Evolutionary conservation across 192 early-diverging fungal genomes (phyloP), one percentile per base, ranked within the genome.

Genomic region (Coemansia aciculifera): DNA sequence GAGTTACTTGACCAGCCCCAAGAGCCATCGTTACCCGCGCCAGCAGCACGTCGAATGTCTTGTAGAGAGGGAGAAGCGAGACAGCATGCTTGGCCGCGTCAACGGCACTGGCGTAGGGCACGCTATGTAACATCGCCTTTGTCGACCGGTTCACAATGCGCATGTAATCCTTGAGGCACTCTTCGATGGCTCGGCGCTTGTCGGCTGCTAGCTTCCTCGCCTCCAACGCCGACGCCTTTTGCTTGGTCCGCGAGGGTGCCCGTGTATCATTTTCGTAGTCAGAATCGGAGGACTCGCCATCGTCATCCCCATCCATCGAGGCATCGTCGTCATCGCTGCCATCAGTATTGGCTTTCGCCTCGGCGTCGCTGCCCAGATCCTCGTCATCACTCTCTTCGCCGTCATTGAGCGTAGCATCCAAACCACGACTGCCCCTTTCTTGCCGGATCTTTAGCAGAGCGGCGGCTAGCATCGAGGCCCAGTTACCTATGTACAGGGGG

Each of bases 21-120:
- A 95, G 81, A 0, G 84, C 85, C 32, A 78, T 54, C 5, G 90
- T 74, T 36, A 95, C 88, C 32, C 90, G 81, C 1, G 81, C 74
- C 44, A 97, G 62, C 31, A 92, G 78, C 51, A 84, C 84, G 48
- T 92, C 90, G 72, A 91, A 93, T 27, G 86, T 89, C 19, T 86
- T 77, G 63, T 85, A 90, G 0, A 93, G 77, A 5, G 88, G 78
- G 54, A 86, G 85, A 6, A 86, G 77, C 5, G 81, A 77, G 0
- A 86, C 71, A 5, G 88, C 63, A 5, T 74, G 63, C 62, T 81
- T 84, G 1, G 84, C 64, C 15, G 86, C 68, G 9, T 82, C 75
- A 13, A 67, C 8, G 4, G 79, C 79, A 32, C 51, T 68, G 11
- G 54, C 27, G 39, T 66, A 62, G 24, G 75, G 37, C 13, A 67